These are phyloP conservation scores for Friedmanniomyces simplex DNA, from an alignment of 495 filamentous ascomycete genomes.

Conservation along the genomic window DNA sequence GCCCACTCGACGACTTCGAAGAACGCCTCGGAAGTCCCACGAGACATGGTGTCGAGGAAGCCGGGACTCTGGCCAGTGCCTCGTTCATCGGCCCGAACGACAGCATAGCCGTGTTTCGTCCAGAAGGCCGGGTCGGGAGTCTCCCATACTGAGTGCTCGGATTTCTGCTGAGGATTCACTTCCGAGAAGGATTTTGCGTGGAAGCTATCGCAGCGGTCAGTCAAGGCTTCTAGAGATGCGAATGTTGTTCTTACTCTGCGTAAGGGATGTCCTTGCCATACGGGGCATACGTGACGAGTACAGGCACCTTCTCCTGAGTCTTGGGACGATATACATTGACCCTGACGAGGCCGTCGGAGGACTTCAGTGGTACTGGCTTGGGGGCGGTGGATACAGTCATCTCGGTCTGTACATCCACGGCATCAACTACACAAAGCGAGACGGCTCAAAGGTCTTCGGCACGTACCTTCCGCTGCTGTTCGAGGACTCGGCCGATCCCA, in stretches of 20 bases:
- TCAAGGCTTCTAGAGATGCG: neutral
- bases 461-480: constrained; percentile 47
- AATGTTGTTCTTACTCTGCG: constrained; percentile 1
- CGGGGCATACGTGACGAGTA: constrained; percentile 48
- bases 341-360: constrained; percentile 11
- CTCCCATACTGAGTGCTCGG: constrained; percentile 47
- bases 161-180: constrained; percentile 39
- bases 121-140: constrained; percentile 54
- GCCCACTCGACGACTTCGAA: constrained; percentile 56
- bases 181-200: constrained; percentile 37
- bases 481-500: constrained; percentile 43
- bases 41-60: constrained; percentile 50
- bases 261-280: constrained; percentile 57
- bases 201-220: constrained; percentile 28
- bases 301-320: constrained; percentile 32
- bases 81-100: constrained; percentile 51
- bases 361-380: constrained; percentile 39
- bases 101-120: constrained; percentile 49
- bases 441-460: constrained; percentile 39
- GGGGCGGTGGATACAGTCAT: constrained; percentile 44
- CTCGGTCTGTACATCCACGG: constrained; percentile 49
- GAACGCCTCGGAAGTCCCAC: constrained; percentile 47
- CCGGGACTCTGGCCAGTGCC: constrained; percentile 50
- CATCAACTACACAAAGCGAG: constrained; percentile 42
- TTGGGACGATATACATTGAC: constrained; percentile 30